Evolutionary conservation across 192 early-diverging fungal genomes (phyloP).

Genomic region (Allomyces arbusculus): DNA sequence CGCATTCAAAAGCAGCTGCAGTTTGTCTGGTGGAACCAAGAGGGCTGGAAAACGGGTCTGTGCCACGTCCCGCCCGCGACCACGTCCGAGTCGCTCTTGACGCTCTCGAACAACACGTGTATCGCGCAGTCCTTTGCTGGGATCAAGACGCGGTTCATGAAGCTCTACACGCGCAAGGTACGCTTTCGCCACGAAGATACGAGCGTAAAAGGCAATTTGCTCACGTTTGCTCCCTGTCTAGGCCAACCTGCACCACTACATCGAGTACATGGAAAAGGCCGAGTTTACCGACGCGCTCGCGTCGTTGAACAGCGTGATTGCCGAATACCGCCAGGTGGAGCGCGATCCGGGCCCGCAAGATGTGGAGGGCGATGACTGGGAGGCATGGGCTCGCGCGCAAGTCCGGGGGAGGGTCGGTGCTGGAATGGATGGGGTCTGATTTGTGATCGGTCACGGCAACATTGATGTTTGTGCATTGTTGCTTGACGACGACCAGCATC

Average conservation of each 20-base stretch:
- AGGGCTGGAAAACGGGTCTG: slow-evolving; percentile 39
- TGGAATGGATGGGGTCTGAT: background rate
- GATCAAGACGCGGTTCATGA: slow-evolving; percentile 17
- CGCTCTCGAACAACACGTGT: slow-evolving; percentile 28
- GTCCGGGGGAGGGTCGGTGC: background rate
- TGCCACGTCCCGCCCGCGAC: slow-evolving; percentile 19
- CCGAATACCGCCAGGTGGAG: slow-evolving; percentile 1
- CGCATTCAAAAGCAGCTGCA: slow-evolving; percentile 13
- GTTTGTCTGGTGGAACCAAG: slow-evolving; percentile 30
- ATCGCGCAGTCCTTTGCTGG: slow-evolving; percentile 12
- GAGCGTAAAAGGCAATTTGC: too few species aligned
- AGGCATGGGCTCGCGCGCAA: background rate
- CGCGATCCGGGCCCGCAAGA: background rate
- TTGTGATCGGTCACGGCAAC: too few species aligned
- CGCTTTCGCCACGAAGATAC: background rate
- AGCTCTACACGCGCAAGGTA: slow-evolving; percentile 28
- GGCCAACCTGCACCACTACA: slow-evolving; percentile 30
- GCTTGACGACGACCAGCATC: too few species aligned
- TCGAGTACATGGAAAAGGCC: slow-evolving; percentile 17
- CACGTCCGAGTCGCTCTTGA: slow-evolving; percentile 16
- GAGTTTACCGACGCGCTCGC: slow-evolving; percentile 13
- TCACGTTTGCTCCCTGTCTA: too few species aligned
- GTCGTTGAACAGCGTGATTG: slow-evolving; percentile 1
- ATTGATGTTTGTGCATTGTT: too few species aligned
- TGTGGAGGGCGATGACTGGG: background rate